These are phyloP conservation scores for Yamadazyma laniorum DNA, from an alignment of 805 yeast genomes.

Conservation along the genomic window DNA sequence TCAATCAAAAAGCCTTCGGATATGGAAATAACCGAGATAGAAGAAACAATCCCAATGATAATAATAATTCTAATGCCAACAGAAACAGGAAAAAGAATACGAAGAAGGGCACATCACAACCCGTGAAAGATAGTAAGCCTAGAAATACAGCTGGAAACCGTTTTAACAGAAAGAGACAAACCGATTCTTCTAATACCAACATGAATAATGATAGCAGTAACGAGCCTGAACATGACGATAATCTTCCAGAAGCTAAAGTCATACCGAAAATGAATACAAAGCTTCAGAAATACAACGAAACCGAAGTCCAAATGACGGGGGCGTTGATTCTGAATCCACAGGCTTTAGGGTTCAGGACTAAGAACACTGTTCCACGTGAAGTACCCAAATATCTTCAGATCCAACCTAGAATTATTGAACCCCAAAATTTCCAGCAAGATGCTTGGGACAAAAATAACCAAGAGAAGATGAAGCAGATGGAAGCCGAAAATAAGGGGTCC, in stretches of 20 bases:
- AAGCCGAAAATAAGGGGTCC: conserved; percentile 37
- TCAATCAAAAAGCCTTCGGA: conserved; percentile 2
- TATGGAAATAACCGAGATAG: neutral
- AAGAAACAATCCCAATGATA: neutral
- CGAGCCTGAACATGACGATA: conserved; percentile 8
- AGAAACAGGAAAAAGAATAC: neutral
- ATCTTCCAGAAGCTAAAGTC: conserved; percentile 13
- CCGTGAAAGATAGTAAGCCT: neutral
- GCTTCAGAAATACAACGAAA: conserved; percentile 18
- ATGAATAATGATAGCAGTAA: neutral
- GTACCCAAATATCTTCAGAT: conserved; percentile 34
- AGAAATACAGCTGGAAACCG: neutral
- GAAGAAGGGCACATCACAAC: neutral
- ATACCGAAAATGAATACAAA: conserved; percentile 20
- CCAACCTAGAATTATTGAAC: conserved; percentile 35
- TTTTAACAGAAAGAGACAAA: conserved; percentile 1
- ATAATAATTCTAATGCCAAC: neutral
- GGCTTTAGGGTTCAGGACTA: conserved; percentile 26
- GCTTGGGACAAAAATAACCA: conserved; percentile 82
- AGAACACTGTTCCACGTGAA: conserved; percentile 21
- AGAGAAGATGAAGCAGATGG: conserved; percentile 52
- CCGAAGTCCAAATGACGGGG: conserved; percentile 28
- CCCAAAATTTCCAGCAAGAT: conserved; percentile 35
- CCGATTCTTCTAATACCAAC: neutral
- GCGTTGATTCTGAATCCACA: conserved; percentile 29